Evolutionary conservation across 768 basidiomycete species (phyloP).

Genomic region (Steccherinum ochraceum): DNA sequence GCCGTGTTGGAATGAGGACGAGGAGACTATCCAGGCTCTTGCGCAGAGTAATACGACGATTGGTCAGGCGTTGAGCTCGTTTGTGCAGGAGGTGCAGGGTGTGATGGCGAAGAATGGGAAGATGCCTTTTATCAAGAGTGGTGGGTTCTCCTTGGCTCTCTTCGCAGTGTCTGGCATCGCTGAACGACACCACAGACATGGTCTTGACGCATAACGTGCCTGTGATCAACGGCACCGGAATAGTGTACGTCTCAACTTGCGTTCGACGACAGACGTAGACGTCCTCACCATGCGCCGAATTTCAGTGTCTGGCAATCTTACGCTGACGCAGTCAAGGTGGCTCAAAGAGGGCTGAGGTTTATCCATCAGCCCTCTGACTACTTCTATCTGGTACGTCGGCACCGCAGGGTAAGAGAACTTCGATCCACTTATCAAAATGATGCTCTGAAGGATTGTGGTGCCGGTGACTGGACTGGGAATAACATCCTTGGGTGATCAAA

Average conservation of each 20-base stretch:
- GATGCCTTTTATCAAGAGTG: slow-evolving; percentile 81
- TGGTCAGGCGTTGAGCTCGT: slow-evolving; percentile 55
- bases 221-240: slow-evolving; percentile 35
- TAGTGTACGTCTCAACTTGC: slow-evolving; percentile 36
- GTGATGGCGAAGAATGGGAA: slow-evolving; percentile 53
- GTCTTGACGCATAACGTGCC: slow-evolving; percentile 30
- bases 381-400: slow-evolving; percentile 56
- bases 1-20: slow-evolving; percentile 60
- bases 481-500: slow-evolving; percentile 25
- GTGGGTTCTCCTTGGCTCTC: slow-evolving; percentile 22
- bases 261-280: slow-evolving; percentile 2
- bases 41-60: slow-evolving; percentile 45
- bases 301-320: slow-evolving; percentile 68
- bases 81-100: slow-evolving; percentile 54
- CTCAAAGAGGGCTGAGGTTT: slow-evolving; percentile 49
- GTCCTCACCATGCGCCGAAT: not conserved
- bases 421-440: not conserved
- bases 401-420: not conserved
- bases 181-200: slow-evolving; percentile 20
- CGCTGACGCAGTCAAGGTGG: slow-evolving; percentile 50
- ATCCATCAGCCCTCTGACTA: slow-evolving; percentile 69
- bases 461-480: slow-evolving; percentile 62
- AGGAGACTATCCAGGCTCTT: slow-evolving; percentile 50
- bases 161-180: not conserved
- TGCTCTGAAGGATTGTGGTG: slow-evolving; percentile 54